A percentile compares a stretch with the other conserved stretches of the same genome.
These are phyloP conservation scores for Calonectria honghensis DNA, from an alignment of 2,329 filamentous ascomycete species.

Conservation along the genomic window DNA sequence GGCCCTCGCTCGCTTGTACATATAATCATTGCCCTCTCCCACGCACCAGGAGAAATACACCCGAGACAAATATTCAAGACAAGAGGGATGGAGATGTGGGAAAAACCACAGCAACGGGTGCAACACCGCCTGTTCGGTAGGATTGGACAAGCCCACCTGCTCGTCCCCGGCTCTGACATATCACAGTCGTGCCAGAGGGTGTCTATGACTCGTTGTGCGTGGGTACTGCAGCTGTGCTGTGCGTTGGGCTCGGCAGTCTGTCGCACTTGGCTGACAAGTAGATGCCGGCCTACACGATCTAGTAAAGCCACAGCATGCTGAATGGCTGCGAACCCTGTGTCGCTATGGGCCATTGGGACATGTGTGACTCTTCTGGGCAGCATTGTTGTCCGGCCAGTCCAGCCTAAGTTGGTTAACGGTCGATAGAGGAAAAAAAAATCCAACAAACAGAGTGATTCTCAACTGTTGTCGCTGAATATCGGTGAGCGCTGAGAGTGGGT, in stretches of 20 bases:
- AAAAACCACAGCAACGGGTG: constrained; percentile 8
- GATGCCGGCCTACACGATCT: constrained; percentile 32
- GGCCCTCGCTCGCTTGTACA: constrained; percentile 29
- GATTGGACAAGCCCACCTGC: constrained; percentile 21
- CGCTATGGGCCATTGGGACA: constrained; percentile 14
- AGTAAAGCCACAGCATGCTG: constrained; percentile 23
- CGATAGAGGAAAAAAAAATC: neutral
- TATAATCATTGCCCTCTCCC: constrained; percentile 30
- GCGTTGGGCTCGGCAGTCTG: constrained; percentile 35
- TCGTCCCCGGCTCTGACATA: constrained; percentile 26
- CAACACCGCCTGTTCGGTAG: constrained; percentile 3
- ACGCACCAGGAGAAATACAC: constrained; percentile 15
- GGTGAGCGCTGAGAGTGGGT: constrained; percentile 4
- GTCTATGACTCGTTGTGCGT: constrained; percentile 37
- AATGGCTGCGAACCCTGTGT: constrained; percentile 33
- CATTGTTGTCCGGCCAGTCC: constrained; percentile 20
- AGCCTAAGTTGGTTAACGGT: constrained; percentile 38
- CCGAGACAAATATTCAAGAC: neutral
- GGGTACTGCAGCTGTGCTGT: constrained; percentile 39
- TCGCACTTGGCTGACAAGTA: constrained; percentile 30
- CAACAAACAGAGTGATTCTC: constrained; percentile 17
- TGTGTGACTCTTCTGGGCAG: constrained; percentile 31
- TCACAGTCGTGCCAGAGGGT: constrained; percentile 11
- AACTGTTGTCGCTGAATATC: constrained; percentile 15
- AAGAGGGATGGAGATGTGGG: neutral